phyloP scores from a whole-genome alignment of 352 stramenopile genomes.

The Globisporangium mamillatum region DNA sequence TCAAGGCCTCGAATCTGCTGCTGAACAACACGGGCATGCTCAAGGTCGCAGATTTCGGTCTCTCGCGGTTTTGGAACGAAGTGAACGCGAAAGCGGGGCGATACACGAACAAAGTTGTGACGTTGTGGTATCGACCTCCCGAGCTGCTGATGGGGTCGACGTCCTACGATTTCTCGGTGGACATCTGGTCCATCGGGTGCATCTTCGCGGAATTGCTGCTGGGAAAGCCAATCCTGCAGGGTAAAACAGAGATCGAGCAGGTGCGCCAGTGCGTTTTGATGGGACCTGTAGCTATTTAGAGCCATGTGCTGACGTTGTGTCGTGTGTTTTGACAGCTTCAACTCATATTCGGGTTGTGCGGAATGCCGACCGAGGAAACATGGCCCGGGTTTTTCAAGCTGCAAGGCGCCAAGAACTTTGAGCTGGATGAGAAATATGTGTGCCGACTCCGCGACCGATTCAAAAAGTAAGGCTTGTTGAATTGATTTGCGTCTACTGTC shows the following conservation, averaged over 20 bases:
- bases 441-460: constrained; percentile 70
- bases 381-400: constrained; percentile 82
- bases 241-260: constrained; percentile 82
- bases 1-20: constrained; percentile 85
- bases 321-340: constrained; percentile 40
- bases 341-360: constrained; percentile 76
- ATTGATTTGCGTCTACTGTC: neutral
- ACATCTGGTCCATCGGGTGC: constrained; percentile 94
- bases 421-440: constrained; percentile 78
- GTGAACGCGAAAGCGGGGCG: constrained; percentile 77
- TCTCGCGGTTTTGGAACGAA: constrained; percentile 85
- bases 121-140: constrained; percentile 92
- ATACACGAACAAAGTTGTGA: constrained; percentile 96
- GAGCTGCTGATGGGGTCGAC: constrained; percentile 92
- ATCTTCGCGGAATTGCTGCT: constrained; percentile 84
- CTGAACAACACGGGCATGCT: constrained; percentile 84
- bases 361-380: constrained; percentile 74
- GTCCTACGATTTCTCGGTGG: constrained; percentile 90
- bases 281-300: neutral
- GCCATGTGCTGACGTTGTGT: neutral
- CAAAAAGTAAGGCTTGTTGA: constrained; percentile 54
- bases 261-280: constrained; percentile 22
- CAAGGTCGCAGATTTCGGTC: constrained; percentile 81
- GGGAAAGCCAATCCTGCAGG: constrained; percentile 78
- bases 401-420: constrained; percentile 58